Base-by-base conservation (phyloP, 805 yeast genomes). In the Schwanniomyces polymorphus region DNA sequence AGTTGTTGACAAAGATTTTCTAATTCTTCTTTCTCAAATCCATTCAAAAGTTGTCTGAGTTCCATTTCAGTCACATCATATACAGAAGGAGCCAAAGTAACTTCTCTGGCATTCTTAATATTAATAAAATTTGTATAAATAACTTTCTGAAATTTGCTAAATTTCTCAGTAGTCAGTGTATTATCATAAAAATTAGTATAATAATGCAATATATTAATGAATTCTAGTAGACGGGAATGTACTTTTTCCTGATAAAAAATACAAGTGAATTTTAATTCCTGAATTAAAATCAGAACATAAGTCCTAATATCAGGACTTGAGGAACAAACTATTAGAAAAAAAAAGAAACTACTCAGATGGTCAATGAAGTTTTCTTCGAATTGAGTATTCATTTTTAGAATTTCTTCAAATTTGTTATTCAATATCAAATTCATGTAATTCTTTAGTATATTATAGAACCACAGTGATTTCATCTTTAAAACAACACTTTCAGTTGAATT, bases 161-260 rank as follows among this genome's bases (percentile, higher is more conserved):
- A 43, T 3, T 18, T 25, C n/a, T 46, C 41, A 23, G 38, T 14
- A 29, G 28, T 16, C 12, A 5, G 26, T 2, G n/a, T 27, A 7
- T 21, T n/a, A 33, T 40, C 41, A n/a, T 80, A 80, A 50, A 66
- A 75, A 35, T 61, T 47, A 4, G 67, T 33, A 33, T 58, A 66
- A 39, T 63, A 60, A 8, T 53, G 50, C 5, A 69, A 45, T n/a
- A 33, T 14, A 16, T 34, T 41, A 7, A 34, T 43, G 29, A 18
- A 38, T 33, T 44, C 47, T 7, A 34, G 17, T 42, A 42, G n/a
- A 14, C 18, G 37, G 8, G 7, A 5, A 37, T 37, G 23, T 1
- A 27, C 38, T 6, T 34, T 14, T 7, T 38, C 29, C 8, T n/a
- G 12, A 16, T 28, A n/a, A 26, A 47, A 35, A 25, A 21, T 25